Base-by-base conservation (phyloP, 805 yeast genomes). In the Starmerella powellii region DNA sequence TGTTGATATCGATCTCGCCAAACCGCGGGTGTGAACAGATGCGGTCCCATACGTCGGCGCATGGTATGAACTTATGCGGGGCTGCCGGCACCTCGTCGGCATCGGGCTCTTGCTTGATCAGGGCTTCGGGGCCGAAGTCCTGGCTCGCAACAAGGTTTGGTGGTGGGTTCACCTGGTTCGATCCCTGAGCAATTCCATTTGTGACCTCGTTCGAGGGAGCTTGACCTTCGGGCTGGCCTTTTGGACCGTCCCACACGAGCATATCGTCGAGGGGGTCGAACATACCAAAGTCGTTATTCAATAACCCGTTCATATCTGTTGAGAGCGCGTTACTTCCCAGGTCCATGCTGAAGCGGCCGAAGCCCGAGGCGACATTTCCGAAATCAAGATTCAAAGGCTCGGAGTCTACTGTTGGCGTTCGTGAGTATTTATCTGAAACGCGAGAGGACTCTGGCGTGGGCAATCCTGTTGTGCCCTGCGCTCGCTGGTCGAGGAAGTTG, bases 1-100 rank as follows among this genome's bases (percentile, higher is more conserved):
- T 93, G 58, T 88, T 96, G 50, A 91, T 87, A 61, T 91, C 98
- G 40, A 91, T 69, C 46, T 87, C 95, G 4, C 91, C 76, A 61
- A 87, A 91, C 58, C 80, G 76, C 27, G 98, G 97, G 67, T 91
- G 97, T 18, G 91, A 63, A 2, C 95, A 82, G 30, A 91, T 80
- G 56, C 97, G 73, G 61, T 88, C 97, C 98, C 98, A 91, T 13
- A 88, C 80, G 52, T 86, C 95, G 0, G 94, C 74, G 62, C 98
- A 91, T 56, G 75, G 76, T 63, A 81, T 63, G 52, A 60, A 50
- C 44, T 52, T 55, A 29, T 53, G 47, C 17, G 48, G 41, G 6
- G 50, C 46, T 3, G 55, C 59, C 3, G 65, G 63, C 18, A 61
- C 62, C 8, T 52, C 47, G 17, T 58, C 63, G 38, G 19, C 29